A percentile compares a stretch with the other conserved stretches of the same genome.
These are phyloP conservation scores for Vicia sativa DNA, from an alignment of 306 rosid species.

Conservation along the genomic window DNA sequence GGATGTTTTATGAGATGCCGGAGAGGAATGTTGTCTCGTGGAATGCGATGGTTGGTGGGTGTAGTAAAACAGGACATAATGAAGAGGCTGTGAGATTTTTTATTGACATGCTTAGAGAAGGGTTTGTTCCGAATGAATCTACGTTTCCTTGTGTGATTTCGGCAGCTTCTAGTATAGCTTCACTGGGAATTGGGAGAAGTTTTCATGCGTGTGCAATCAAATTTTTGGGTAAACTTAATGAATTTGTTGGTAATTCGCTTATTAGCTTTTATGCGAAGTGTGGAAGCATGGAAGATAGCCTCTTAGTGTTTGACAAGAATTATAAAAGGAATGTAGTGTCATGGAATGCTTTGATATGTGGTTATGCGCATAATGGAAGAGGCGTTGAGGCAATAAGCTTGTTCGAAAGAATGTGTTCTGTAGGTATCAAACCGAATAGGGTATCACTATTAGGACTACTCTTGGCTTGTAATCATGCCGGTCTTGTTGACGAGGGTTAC, in stretches of 20 bases:
- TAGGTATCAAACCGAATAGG: constrained; percentile 56
- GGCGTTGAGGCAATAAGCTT: constrained; percentile 73
- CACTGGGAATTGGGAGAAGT: constrained; percentile 75
- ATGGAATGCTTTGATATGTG: constrained; percentile 88
- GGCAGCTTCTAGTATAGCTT: constrained; percentile 77
- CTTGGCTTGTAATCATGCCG: constrained; percentile 93
- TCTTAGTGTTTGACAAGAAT: constrained; percentile 59
- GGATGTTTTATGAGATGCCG: constrained; percentile 67
- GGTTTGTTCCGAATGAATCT: constrained; percentile 65
- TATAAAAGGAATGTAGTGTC: constrained; percentile 63
- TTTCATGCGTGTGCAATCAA: constrained; percentile 84
- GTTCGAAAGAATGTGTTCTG: constrained; percentile 59
- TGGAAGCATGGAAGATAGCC: constrained; percentile 82
- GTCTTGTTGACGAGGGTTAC: constrained; percentile 73
- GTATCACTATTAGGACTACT: constrained; percentile 78
- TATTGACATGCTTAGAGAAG: constrained; percentile 68
- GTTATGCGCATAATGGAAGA: constrained; percentile 89
- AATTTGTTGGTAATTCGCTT: constrained; percentile 69
- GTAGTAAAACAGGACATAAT: constrained; percentile 79
- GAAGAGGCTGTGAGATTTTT: constrained; percentile 79
- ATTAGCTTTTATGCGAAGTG: constrained; percentile 84
- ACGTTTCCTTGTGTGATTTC: constrained; percentile 79
- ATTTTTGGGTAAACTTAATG: constrained; percentile 68
- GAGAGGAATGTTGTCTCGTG: constrained; percentile 80
- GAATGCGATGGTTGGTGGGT: constrained; percentile 87